Evolutionary conservation across 345 rosid species (phyloP), one percentile per base, ranked within the genome.

Genomic region (Acer yangbiense): DNA sequence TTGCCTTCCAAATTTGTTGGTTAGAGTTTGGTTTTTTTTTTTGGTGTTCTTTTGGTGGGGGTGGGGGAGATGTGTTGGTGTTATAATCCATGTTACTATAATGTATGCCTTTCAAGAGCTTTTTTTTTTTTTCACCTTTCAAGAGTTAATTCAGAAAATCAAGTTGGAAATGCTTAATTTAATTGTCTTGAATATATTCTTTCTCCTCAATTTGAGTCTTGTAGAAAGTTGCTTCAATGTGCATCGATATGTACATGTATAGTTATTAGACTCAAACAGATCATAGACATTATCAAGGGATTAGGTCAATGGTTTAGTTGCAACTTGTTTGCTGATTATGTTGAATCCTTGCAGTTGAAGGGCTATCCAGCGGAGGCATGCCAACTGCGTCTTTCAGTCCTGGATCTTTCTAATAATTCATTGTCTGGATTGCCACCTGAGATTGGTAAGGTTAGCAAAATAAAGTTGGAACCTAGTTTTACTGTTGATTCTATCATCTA

Each of bases 381-480:
- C 86, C 86, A 82, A 76, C 73, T 93, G 79, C 87, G 69, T 68
- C 91, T 93, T 69, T 93, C 89, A 8, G 88, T 93, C 79, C 88
- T 95, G 70, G 99, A 95, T 85, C 92, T 95, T 71, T 95, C 98
- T 69, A 95, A 95, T 84, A 95, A 95, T 84, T 90, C 99, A 43
- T 90, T 95, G 87, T 78, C 85, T 66, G 98, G 92, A 80, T 88
- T 95, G 84, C 93, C 94, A 68, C 86, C 96, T 39, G 98, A 92
- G 84, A 90, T 92, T 57, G 98, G 98, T 95, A 90, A 67, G 84
- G 74, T 81, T 79, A 78, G 77, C 78, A 61, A 77, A 48, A 63
- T 65, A 13, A 65, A 66, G 62, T 39, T 72, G 18, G 62, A 66
- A 66, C 54, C 74, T 67, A 81, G 39, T 83, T 66, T 64, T 25